Conservation (phyloP, 78 protist genomes). For the Emiliania huxleyi region DNA sequence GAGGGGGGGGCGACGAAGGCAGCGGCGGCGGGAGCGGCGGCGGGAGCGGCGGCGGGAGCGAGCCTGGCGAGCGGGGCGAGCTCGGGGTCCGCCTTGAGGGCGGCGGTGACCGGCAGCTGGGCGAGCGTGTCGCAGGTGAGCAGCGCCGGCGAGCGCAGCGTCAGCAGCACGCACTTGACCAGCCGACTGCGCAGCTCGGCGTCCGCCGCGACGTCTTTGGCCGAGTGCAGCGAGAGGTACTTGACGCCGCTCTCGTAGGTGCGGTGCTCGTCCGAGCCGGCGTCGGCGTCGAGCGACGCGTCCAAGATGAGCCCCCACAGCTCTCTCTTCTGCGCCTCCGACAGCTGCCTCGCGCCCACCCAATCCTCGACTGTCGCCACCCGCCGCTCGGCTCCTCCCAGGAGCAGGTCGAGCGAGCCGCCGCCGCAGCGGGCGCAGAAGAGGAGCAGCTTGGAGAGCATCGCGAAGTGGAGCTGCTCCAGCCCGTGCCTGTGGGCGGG, state of each 20-base stretch:
- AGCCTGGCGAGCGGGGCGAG: neutral
- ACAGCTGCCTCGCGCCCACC: neutral
- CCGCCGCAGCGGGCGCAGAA: neutral
- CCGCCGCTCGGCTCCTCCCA: neutral
- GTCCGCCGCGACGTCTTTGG: neutral
- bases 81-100: neutral
- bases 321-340: neutral
- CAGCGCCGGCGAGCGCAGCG: neutral
- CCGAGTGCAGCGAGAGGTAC: neutral
- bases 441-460: neutral
- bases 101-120: neutral
- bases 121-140: neutral
- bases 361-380: neutral
- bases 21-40: too few species aligned
- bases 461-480: neutral
- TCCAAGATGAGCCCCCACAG: conserved; percentile 3
- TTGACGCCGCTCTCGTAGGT: too few species aligned
- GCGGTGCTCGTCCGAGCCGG: neutral
- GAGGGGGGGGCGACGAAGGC: too few species aligned
- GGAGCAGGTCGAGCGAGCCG: neutral
- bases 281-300: neutral
- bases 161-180: neutral
- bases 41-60: too few species aligned
- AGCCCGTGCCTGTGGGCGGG: too few species aligned
- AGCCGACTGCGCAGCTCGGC: neutral